Evolutionary conservation across 257 asterid species (phyloP).

Genomic region (Gentiana macrophylla): DNA sequence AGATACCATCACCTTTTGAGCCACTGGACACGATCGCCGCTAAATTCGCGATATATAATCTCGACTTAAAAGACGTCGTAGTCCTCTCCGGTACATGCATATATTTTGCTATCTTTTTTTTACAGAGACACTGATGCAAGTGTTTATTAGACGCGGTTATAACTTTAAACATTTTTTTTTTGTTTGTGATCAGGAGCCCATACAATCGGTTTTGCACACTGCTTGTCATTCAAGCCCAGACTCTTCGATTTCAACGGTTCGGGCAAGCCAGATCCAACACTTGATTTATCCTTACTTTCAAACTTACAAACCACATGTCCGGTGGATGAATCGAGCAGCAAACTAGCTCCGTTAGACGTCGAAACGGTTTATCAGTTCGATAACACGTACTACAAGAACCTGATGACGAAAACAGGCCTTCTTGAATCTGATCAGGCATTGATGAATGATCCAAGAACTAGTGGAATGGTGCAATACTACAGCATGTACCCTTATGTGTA

Average conservation of each 20-base stretch:
- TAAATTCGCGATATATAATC: conserved; percentile 47
- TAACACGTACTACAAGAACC: conserved; percentile 44
- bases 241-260: conserved; percentile 49
- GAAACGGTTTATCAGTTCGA: conserved; percentile 32
- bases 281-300: conserved; percentile 34
- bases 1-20: conserved; percentile 70
- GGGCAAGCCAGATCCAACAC: conserved; percentile 56
- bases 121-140: too few species aligned
- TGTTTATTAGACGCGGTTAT: too few species aligned
- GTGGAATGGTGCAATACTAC: conserved; percentile 41
- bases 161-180: background rate
- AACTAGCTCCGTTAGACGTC: conserved; percentile 38
- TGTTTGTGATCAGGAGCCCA: conserved; percentile 42
- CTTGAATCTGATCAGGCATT: conserved; percentile 78
- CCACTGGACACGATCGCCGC: conserved; percentile 36
- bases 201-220: conserved; percentile 78
- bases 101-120: too few species aligned
- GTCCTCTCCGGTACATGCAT: conserved; percentile 73
- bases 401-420: conserved; percentile 40
- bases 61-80: conserved; percentile 58
- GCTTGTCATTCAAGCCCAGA: conserved; percentile 67
- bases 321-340: conserved; percentile 29
- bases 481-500: conserved; percentile 35
- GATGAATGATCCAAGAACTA: conserved; percentile 34
- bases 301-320: conserved; percentile 43